phyloP scores from a whole-genome alignment of 495 filamentous ascomycete genomes.

The Choiromyces venosus region DNA sequence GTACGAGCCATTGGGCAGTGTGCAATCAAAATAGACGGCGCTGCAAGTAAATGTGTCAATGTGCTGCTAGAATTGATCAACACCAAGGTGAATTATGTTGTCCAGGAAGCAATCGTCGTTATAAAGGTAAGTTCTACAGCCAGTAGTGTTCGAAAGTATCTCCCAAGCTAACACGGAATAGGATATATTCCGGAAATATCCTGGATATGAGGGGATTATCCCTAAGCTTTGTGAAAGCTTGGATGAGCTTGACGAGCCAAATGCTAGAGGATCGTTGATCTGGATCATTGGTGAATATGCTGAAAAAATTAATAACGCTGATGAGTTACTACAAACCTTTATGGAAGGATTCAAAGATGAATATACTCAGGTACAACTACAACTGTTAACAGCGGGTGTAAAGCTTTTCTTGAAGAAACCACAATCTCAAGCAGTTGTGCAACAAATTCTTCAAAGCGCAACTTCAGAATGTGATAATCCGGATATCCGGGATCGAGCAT shows the following conservation, averaged over 20 bases:
- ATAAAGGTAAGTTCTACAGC: constrained; percentile 57
- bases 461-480: constrained; percentile 96
- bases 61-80: constrained; percentile 87
- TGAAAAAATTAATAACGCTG: constrained; percentile 96
- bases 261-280: constrained; percentile 83
- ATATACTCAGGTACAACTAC: constrained; percentile 86
- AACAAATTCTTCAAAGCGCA: constrained; percentile 85
- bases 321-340: constrained; percentile 78
- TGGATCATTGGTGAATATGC: constrained; percentile 99
- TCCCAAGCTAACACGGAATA: constrained; percentile 14
- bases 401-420: constrained; percentile 97
- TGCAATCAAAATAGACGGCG: constrained; percentile 94
- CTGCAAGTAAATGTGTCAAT: constrained; percentile 91
- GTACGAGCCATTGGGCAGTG: constrained; percentile 95
- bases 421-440: constrained; percentile 80
- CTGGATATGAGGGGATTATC: constrained; percentile 96
- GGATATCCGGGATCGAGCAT: constrained; percentile 91
- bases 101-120: constrained; percentile 95
- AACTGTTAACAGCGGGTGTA: constrained; percentile 92
- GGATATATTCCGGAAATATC: constrained; percentile 96
- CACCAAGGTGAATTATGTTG: constrained; percentile 97
- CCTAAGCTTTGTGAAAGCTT: constrained; percentile 94
- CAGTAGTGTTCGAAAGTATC: neutral
- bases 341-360: constrained; percentile 91
- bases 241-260: constrained; percentile 92